Conservation (phyloP, 345 rosid species). For the Lumnitzera racemosa region DNA sequence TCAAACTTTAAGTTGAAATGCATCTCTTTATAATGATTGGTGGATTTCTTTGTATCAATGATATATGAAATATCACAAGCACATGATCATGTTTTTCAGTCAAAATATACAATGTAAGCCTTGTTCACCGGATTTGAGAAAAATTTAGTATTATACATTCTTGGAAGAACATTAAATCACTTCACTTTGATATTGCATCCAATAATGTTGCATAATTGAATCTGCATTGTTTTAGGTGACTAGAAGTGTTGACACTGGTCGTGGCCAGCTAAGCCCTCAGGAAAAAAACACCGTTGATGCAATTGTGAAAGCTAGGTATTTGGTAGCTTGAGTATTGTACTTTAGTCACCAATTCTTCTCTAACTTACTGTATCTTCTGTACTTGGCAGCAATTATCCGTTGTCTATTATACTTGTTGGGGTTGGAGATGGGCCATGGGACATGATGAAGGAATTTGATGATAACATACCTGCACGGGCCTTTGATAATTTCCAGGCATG, state of each 20-base stretch:
- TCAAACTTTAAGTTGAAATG: too few relatives aligned
- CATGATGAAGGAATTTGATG: constrained; percentile 53
- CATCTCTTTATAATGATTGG: too few relatives aligned
- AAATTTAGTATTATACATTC: too few relatives aligned
- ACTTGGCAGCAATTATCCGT: constrained; percentile 33
- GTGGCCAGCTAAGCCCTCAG: constrained; percentile 38
- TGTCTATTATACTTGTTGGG: constrained; percentile 42
- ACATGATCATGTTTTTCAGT: not conserved
- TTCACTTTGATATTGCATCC: not conserved
- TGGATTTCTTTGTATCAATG: too few relatives aligned
- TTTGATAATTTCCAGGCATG: constrained; percentile 47
- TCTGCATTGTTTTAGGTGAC: constrained; percentile 26
- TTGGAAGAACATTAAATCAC: not conserved
- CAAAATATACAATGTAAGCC: not conserved
- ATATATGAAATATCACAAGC: too few relatives aligned
- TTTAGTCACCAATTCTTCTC: not conserved
- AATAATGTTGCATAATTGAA: not conserved
- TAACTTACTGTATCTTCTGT: constrained; percentile 1
- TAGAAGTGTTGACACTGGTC: constrained; percentile 33
- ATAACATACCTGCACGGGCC: constrained; percentile 46
- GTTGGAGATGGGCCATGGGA: constrained; percentile 58
- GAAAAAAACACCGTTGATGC: constrained; percentile 41
- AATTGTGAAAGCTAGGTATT: constrained; percentile 49
- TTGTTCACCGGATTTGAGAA: too few relatives aligned
- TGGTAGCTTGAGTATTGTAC: not conserved